phyloP scores from a whole-genome alignment of 495 filamentous ascomycete genomes.

The Tuber indicum region DNA sequence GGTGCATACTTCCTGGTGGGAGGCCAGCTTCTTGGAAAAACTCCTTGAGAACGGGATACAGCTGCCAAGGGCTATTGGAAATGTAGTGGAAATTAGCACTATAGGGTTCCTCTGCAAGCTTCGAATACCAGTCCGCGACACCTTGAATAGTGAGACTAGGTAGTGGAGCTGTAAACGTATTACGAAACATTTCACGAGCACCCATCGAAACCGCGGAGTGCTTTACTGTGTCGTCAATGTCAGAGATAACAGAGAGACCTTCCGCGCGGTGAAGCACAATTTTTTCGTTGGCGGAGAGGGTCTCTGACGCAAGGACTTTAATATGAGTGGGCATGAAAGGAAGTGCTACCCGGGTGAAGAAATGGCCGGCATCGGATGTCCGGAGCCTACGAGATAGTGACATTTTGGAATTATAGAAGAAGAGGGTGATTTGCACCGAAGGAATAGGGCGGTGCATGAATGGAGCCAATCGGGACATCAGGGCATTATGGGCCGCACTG shows the following conservation, averaged over 20 bases:
- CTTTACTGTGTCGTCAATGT: conserved; percentile 98
- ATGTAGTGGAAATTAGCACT: conserved; percentile 45
- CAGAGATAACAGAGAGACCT: conserved; percentile 92
- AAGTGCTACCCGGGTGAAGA: conserved; percentile 64
- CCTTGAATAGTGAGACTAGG: conserved; percentile 73
- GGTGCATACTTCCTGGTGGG: conserved; percentile 79
- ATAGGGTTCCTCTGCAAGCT: conserved; percentile 48
- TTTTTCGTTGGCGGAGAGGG: conserved; percentile 68
- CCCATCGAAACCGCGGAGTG: conserved; percentile 82
- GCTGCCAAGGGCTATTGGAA: conserved; percentile 86
- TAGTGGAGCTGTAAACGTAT: conserved; percentile 85
- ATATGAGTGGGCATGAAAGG: conserved; percentile 88
- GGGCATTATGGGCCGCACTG: conserved; percentile 74
- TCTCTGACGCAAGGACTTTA: conserved; percentile 76
- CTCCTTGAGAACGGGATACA: conserved; percentile 77
- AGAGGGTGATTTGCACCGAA: conserved; percentile 70
- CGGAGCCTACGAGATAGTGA: conserved; percentile 71
- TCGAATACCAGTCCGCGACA: conserved; percentile 80
- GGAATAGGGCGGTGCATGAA: conserved; percentile 78
- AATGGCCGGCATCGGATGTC: conserved; percentile 85
- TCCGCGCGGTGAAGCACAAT: conserved; percentile 63
- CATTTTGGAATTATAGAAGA: conserved; percentile 63
- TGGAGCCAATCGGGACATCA: conserved; percentile 79
- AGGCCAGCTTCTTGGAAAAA: conserved; percentile 74
- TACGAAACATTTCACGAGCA: conserved; percentile 87